Evolutionary conservation across 1,284 basidiomycete genomes (phyloP).

Genomic region (Porodaedalea pini): DNA sequence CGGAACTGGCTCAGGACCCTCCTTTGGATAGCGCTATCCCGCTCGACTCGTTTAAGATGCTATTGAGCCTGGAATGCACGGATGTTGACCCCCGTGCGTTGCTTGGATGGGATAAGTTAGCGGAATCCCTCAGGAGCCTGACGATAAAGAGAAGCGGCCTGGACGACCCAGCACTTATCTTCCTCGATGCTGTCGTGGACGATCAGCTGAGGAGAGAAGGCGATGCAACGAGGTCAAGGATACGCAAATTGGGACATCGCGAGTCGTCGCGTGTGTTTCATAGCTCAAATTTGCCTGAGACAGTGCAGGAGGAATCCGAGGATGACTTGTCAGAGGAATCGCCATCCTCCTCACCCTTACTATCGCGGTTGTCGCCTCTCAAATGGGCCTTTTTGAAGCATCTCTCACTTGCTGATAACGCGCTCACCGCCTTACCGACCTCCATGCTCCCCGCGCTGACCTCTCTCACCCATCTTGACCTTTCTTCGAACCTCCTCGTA

Average conservation of each 20-base stretch:
- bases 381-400: conserved; percentile 81
- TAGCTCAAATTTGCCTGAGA: conserved; percentile 49
- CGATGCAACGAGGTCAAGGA: conserved; percentile 43
- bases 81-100: conserved; percentile 82
- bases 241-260: conserved; percentile 41
- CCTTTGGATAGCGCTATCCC: conserved; percentile 77
- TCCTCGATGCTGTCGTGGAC: conserved; percentile 72
- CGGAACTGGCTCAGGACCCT: conserved; percentile 68
- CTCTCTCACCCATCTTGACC: conserved; percentile 81
- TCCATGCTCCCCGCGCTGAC: conserved; percentile 70
- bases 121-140: conserved; percentile 69
- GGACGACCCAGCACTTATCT: conserved; percentile 79
- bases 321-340: conserved; percentile 31
- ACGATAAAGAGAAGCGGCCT: conserved; percentile 75
- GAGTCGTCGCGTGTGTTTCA: conserved; percentile 49
- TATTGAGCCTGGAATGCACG: conserved; percentile 68
- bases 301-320: conserved; percentile 57
- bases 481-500: conserved; percentile 87
- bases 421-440: conserved; percentile 77
- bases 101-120: conserved; percentile 82
- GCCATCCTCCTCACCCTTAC: conserved; percentile 31
- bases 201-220: conserved; percentile 66
- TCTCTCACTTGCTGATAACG: conserved; percentile 78
- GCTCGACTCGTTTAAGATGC: conserved; percentile 79
- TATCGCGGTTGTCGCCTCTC: conserved; percentile 49